A percentile compares a stretch with the other conserved stretches of the same genome.
Conservation (phyloP, 495 filamentous ascomycete species). For the Clohesyomyces aquaticus region DNA sequence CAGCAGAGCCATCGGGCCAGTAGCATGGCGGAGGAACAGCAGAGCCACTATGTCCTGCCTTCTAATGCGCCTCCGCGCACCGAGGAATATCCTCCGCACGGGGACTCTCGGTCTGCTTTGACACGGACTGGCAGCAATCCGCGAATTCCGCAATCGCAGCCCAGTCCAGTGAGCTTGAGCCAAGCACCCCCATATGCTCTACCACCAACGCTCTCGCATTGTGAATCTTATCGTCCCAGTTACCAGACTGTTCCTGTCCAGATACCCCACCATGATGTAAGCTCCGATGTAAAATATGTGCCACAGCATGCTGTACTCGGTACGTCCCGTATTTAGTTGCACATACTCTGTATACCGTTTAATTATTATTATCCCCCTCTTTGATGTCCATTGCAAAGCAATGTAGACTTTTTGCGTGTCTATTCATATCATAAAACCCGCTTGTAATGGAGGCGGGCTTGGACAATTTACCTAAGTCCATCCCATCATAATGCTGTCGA, state of each 20-base stretch:
- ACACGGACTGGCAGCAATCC: constrained; percentile 23
- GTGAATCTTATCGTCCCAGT: constrained; percentile 14
- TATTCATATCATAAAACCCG: constrained; percentile 3
- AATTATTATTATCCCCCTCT: constrained; percentile 23
- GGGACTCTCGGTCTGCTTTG: constrained; percentile 23
- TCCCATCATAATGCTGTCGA: constrained; percentile 12
- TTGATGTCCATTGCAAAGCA: constrained; percentile 35
- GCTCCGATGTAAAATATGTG: constrained; percentile 40
- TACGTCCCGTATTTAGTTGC: constrained; percentile 42
- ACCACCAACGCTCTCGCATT: constrained; percentile 4
- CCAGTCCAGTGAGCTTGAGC: constrained; percentile 16
- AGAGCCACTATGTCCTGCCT: constrained; percentile 13
- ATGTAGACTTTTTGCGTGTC: constrained; percentile 32
- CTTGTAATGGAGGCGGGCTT: constrained; percentile 5
- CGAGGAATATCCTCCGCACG: constrained; percentile 32
- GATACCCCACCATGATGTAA: constrained; percentile 38
- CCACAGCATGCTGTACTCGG: constrained; percentile 39
- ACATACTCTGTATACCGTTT: constrained; percentile 17
- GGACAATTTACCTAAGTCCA: neutral
- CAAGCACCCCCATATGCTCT: constrained; percentile 23
- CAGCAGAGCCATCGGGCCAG: constrained; percentile 21
- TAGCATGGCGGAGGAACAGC: constrained; percentile 10
- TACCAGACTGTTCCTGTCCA: constrained; percentile 28
- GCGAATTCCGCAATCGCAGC: constrained; percentile 12
- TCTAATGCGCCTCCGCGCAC: constrained; percentile 16